Conservation (phyloP, 2,329 filamentous ascomycete genomes). For the Xylariaceae sp. region DNA sequence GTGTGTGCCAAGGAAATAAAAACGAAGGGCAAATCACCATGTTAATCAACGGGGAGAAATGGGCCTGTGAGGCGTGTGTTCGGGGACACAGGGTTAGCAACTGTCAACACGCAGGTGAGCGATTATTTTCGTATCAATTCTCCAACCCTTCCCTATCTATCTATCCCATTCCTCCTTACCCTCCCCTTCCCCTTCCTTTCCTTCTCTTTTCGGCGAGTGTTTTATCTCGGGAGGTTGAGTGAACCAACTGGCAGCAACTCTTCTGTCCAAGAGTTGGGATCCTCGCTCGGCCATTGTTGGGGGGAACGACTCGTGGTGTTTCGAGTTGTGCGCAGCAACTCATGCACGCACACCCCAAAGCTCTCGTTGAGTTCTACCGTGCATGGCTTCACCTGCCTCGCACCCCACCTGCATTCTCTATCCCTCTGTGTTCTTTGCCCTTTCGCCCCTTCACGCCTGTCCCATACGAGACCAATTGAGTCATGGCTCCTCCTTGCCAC, state of each 20-base stretch:
- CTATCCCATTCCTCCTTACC: not conserved
- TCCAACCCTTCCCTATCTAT: constrained; percentile 2
- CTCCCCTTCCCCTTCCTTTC: not conserved
- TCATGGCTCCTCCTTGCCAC: not conserved
- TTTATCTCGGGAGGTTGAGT: not conserved
- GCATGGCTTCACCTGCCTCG: not conserved
- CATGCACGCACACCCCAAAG: not conserved
- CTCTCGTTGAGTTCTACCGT: not conserved
- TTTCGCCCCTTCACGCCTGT: not conserved
- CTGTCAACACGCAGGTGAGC: constrained; percentile 88
- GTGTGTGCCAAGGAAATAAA: not conserved
- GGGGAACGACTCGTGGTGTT: not conserved
- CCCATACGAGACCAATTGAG: not conserved
- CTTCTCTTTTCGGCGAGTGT: constrained; percentile 8
- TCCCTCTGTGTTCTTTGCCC: not conserved
- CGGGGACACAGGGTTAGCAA: constrained; percentile 98
- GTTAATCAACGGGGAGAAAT: constrained; percentile 95
- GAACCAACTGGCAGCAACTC: not conserved
- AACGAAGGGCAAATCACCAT: constrained; percentile 40
- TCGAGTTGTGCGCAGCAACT: not conserved
- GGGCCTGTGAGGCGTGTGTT: constrained; percentile 95
- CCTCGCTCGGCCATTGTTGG: not conserved
- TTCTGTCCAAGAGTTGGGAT: not conserved
- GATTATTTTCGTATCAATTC: constrained; percentile 16
- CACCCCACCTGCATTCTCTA: not conserved